These are phyloP conservation scores for Yamadazyma akitaensis DNA, from an alignment of 805 yeast species.

Conservation along the genomic window DNA sequence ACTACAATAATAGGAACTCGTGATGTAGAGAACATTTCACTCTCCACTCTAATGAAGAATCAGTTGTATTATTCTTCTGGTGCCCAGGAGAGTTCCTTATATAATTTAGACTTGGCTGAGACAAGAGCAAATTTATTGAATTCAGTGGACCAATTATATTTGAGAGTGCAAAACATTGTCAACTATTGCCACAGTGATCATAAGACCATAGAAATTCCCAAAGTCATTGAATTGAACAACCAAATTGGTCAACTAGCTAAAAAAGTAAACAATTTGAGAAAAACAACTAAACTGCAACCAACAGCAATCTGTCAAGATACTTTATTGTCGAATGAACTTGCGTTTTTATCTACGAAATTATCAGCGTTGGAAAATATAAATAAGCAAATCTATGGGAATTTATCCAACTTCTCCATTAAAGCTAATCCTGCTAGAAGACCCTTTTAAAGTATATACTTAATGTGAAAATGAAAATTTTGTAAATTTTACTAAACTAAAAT, in stretches of 20 bases:
- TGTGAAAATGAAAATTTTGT: not conserved
- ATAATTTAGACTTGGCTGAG: not conserved
- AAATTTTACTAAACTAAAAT: too few relatives aligned
- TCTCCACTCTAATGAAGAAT: slow-evolving; percentile 28
- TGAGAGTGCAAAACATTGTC: slow-evolving; percentile 22
- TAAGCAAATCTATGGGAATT: slow-evolving; percentile 9
- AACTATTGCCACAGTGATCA: slow-evolving; percentile 14
- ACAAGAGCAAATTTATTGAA: slow-evolving; percentile 4
- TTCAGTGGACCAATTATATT: slow-evolving; percentile 21
- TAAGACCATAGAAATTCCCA: slow-evolving; percentile 7
- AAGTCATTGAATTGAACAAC: slow-evolving; percentile 20
- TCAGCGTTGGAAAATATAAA: slow-evolving; percentile 21
- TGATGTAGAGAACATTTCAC: slow-evolving; percentile 31
- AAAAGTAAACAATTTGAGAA: slow-evolving; percentile 13
- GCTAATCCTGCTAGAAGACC: not conserved
- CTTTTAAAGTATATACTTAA: not conserved
- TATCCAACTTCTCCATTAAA: not conserved
- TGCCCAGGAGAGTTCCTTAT: not conserved
- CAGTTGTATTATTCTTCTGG: slow-evolving; percentile 19
- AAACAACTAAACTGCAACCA: not conserved
- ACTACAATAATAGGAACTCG: slow-evolving; percentile 21
- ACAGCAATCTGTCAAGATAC: slow-evolving; percentile 8
- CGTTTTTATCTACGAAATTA: slow-evolving; percentile 30
- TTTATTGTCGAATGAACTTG: slow-evolving; percentile 25
- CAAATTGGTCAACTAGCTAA: slow-evolving; percentile 22